Evolutionary conservation across 1,139 yeast genomes (phyloP).

Genomic region (Wickerhamomyces sp.): DNA sequence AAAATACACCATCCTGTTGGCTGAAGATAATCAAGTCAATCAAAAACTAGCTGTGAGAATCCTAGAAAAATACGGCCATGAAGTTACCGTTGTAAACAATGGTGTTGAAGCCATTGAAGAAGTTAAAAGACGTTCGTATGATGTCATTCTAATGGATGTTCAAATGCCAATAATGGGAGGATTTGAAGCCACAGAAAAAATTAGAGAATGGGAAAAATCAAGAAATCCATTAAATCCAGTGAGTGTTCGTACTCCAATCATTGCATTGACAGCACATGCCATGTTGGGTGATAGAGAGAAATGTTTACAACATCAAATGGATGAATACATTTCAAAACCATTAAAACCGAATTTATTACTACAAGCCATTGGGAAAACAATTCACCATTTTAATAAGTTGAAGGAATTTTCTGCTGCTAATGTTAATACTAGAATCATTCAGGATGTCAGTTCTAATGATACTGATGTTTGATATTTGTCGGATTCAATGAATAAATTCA

Average conservation of each 20-base stretch:
- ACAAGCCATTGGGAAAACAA: conserved; percentile 82
- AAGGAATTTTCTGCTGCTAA: conserved; percentile 19
- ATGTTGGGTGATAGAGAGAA: conserved; percentile 84
- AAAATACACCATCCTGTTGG: conserved; percentile 68
- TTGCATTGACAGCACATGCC: conserved; percentile 88
- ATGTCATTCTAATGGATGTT: conserved; percentile 89
- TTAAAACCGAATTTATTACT: conserved; percentile 76
- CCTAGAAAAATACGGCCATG: conserved; percentile 77
- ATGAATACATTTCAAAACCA: conserved; percentile 84
- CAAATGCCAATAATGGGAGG: conserved; percentile 97
- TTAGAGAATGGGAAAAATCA: conserved; percentile 83
- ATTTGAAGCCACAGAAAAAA: conserved; percentile 82
- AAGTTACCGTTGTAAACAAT: conserved; percentile 77
- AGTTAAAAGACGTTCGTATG: conserved; percentile 51
- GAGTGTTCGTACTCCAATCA: conserved; percentile 75
- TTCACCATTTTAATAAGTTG: conserved; percentile 49
- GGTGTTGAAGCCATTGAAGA: conserved; percentile 82
- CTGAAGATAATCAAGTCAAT: conserved; percentile 84
- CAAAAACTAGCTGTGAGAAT: conserved; percentile 83
- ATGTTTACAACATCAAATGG: conserved; percentile 86
- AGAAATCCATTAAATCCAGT: conserved; percentile 49
- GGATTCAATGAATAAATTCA: too few relatives aligned
- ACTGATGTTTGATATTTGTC: too few relatives aligned
- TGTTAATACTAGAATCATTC: conserved; percentile 15
- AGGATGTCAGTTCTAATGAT: conserved; percentile 1